phyloP scores from a whole-genome alignment of 2,329 filamentous ascomycete species.

The Dendryphion nanum region DNA sequence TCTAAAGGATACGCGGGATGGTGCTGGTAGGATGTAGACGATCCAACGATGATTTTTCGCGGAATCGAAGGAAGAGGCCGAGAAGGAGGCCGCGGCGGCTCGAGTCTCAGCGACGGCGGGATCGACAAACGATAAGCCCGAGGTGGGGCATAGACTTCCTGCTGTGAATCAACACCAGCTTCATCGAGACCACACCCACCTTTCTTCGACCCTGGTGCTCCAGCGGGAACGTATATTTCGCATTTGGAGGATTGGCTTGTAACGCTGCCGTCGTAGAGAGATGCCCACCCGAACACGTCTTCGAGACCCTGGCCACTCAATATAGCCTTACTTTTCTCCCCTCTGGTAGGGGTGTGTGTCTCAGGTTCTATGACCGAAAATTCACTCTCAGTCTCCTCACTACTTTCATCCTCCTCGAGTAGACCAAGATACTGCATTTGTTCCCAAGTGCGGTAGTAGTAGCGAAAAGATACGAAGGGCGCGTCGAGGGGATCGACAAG shows the following conservation, averaged over 20 bases:
- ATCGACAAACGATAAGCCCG: no score
- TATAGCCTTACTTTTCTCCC: no score
- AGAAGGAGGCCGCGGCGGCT: conserved; percentile 9
- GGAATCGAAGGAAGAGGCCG: conserved; percentile 17
- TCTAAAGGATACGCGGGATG: conserved; percentile 24
- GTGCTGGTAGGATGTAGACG: conserved; percentile 18
- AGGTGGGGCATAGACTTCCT: no score
- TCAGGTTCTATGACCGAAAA: conserved; percentile 23
- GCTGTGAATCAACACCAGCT: no score
- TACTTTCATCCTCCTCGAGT: conserved; percentile 12
- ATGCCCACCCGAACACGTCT: no score
- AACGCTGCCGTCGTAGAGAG: no score
- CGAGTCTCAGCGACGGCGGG: conserved; percentile 21
- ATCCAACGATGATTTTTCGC: conserved; percentile 11
- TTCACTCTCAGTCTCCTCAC: conserved; percentile 3
- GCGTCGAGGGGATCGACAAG: conserved; percentile 49
- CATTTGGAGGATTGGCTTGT: no score
- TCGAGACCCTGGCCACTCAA: no score
- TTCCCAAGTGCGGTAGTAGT: conserved; percentile 34
- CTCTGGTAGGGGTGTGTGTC: no score
- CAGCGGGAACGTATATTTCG: no score
- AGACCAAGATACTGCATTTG: conserved; percentile 25
- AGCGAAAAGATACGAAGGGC: conserved; percentile 49
- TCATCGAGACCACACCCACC: no score
- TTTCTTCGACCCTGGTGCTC: no score